A percentile compares a stretch with the other conserved stretches of the same genome.
Conservation (phyloP, 129 eudicot species). For the Glebionis coronaria region DNA sequence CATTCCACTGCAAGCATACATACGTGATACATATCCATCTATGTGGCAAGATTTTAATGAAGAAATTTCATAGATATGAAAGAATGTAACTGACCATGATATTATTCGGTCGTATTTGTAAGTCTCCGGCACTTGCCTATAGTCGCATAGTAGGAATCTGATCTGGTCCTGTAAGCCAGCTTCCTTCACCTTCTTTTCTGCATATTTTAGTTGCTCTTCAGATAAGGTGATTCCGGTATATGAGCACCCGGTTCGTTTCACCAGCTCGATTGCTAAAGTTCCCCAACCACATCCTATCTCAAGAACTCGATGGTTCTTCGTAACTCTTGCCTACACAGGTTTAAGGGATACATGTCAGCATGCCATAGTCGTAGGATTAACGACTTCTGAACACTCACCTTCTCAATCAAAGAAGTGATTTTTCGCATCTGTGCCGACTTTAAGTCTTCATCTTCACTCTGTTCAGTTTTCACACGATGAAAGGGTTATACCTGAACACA, state of each 20-base stretch:
- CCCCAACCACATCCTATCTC: slow-evolving; percentile 97
- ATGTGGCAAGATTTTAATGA: no score
- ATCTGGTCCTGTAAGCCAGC: no score
- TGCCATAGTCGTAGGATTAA: background rate
- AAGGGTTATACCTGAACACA: background rate
- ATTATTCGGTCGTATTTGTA: no score
- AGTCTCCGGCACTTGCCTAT: no score
- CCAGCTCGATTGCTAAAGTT: slow-evolving; percentile 75
- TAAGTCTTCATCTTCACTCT: slow-evolving; percentile 70
- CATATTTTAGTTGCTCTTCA: slow-evolving; percentile 70
- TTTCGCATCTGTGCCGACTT: slow-evolving; percentile 71
- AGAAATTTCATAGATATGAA: no score
- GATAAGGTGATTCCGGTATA: slow-evolving; percentile 91
- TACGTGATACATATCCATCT: no score
- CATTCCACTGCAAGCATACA: no score
- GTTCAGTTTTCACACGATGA: background rate
- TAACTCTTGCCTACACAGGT: slow-evolving; percentile 49
- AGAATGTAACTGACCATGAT: no score
- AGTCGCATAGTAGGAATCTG: no score
- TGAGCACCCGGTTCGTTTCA: slow-evolving; percentile 68
- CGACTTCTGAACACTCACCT: slow-evolving; percentile 32
- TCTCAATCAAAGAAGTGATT: slow-evolving; percentile 57
- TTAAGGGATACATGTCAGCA: background rate
- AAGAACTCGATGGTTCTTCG: slow-evolving; percentile 57
- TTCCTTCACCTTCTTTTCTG: slow-evolving; percentile 67